phyloP scores from a whole-genome alignment of 257 asterid species.

The Mentha longifolia region DNA sequence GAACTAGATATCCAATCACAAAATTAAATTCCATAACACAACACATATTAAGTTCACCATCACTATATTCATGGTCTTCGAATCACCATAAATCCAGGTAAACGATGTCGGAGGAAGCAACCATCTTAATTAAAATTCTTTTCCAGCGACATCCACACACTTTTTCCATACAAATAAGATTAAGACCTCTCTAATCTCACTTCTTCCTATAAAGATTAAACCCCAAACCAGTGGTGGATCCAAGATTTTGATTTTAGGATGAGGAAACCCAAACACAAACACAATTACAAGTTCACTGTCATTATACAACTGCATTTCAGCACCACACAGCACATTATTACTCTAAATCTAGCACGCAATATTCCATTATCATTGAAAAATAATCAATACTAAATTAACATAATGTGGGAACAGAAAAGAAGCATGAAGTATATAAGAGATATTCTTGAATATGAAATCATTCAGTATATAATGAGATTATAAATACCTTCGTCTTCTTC shows the following conservation, averaged over 20 bases:
- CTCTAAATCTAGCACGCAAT: slow-evolving; percentile 10
- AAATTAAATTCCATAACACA: neutral
- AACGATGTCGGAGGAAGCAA: neutral
- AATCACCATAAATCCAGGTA: neutral
- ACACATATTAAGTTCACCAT: slow-evolving; percentile 5
- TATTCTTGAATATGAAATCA: slow-evolving; percentile 1
- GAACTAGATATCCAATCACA: slow-evolving; percentile 6
- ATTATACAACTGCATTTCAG: neutral
- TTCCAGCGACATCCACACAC: neutral
- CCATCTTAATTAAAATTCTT: slow-evolving; percentile 5
- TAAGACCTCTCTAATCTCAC: neutral
- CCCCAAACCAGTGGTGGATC: neutral
- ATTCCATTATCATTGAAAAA: neutral
- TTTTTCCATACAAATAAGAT: neutral
- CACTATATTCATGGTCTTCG: neutral
- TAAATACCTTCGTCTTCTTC: slow-evolving; percentile 54
- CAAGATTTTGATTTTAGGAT: neutral
- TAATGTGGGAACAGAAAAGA: neutral
- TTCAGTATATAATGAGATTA: neutral
- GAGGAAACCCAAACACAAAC: neutral
- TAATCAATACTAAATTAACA: neutral
- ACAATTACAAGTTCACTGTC: too few species aligned
- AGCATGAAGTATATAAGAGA: neutral
- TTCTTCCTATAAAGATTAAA: neutral
- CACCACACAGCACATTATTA: slow-evolving; percentile 1